phyloP scores from a whole-genome alignment of 1,284 basidiomycete species.

The Mrakiaceae sp. region DNA sequence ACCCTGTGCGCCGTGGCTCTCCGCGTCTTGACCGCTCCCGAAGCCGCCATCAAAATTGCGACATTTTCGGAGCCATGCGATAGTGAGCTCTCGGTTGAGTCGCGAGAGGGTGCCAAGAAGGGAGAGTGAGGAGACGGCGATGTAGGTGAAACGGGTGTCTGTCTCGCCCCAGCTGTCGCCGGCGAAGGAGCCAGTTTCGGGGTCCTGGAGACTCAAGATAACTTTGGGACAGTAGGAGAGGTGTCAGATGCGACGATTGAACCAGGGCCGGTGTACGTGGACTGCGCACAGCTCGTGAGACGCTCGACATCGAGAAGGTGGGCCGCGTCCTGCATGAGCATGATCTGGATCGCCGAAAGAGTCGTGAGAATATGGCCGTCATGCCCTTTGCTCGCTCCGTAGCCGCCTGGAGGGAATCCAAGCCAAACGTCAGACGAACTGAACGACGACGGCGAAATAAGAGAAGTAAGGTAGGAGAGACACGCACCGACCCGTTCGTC shows the following conservation, averaged over 20 bases:
- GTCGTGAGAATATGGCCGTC: constrained; percentile 84
- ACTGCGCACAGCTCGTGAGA: constrained; percentile 54
- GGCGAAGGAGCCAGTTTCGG: constrained; percentile 71
- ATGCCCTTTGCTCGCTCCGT: constrained; percentile 83
- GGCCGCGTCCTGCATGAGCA: constrained; percentile 67
- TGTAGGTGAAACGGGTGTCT: constrained; percentile 86
- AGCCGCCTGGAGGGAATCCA: constrained; percentile 52
- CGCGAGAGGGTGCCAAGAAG: constrained; percentile 57
- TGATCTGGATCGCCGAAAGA: constrained; percentile 81
- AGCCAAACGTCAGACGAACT: neutral
- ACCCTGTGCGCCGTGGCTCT: constrained; percentile 90
- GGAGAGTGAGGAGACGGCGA: constrained; percentile 68
- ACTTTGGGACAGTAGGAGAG: constrained; percentile 38
- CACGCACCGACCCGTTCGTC: constrained; percentile 67
- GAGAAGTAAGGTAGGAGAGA: neutral
- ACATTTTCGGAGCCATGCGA: constrained; percentile 63
- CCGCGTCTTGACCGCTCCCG: constrained; percentile 68
- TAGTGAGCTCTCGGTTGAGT: constrained; percentile 50
- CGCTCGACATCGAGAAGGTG: constrained; percentile 47
- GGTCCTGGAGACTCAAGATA: constrained; percentile 68
- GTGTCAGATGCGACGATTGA: too few species aligned
- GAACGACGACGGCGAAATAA: neutral
- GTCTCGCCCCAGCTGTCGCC: constrained; percentile 84
- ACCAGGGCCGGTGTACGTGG: too few species aligned
- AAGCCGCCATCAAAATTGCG: constrained; percentile 95